Evolutionary conservation across 306 rosid genomes (phyloP).

Genomic region (Clitoria ternatea): DNA sequence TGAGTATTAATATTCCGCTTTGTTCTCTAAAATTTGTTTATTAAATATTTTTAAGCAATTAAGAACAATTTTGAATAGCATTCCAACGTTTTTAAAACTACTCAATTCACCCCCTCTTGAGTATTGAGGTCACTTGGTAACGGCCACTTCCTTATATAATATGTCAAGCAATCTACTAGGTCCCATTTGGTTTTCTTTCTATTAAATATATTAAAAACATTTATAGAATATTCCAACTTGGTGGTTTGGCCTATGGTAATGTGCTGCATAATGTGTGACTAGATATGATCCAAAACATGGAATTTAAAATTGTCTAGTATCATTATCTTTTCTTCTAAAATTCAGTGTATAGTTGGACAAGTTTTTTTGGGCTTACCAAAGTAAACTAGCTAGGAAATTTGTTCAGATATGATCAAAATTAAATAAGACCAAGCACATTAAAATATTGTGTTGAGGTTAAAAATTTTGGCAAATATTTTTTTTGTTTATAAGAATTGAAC

Average conservation of each 20-base stretch:
- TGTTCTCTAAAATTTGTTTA: no score
- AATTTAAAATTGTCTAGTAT: neutral
- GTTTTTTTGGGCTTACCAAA: no score
- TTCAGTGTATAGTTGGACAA: no score
- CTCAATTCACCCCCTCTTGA: no score
- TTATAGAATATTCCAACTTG: neutral
- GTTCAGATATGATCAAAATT: neutral
- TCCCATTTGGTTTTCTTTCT: neutral
- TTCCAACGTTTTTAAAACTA: no score
- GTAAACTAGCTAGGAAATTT: no score
- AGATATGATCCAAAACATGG: neutral
- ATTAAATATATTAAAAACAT: neutral
- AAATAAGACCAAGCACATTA: neutral
- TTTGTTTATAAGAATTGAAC: no score
- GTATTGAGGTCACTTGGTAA: no score
- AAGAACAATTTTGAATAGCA: no score
- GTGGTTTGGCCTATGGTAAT: neutral
- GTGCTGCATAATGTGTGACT: neutral
- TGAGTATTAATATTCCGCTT: no score
- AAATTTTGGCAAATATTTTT: no score
- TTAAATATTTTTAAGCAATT: no score
- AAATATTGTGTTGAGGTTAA: neutral
- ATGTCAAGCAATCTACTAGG: neutral
- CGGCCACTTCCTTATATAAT: neutral
- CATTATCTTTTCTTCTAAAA: neutral